Conservation (phyloP, 2,329 filamentous ascomycete genomes). For the Exophiala sp. region DNA sequence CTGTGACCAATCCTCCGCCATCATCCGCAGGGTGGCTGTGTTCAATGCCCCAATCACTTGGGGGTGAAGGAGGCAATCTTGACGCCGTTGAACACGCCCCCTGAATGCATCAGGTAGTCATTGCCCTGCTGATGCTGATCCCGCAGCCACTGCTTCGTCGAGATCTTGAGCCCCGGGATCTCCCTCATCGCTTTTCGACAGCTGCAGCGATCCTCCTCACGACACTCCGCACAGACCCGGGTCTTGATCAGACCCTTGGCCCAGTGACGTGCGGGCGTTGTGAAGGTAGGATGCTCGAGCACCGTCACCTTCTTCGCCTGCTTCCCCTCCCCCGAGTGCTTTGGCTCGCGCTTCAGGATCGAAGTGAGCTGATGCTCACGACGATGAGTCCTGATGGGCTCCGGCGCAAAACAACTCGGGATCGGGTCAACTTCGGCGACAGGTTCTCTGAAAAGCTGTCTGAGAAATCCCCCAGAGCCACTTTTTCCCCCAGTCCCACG, state of each 20-base stretch:
- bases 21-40: neutral
- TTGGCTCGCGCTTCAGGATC: conserved; percentile 18
- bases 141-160: conserved; percentile 10
- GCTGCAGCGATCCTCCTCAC: neutral
- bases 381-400: conserved; percentile 18
- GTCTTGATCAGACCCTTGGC: neutral
- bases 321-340: conserved; percentile 7
- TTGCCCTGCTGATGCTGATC: conserved; percentile 11
- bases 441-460: neutral
- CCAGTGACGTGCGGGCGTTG: conserved; percentile 5
- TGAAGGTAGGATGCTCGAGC: neutral
- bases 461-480: neutral
- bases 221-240: conserved; percentile 7
- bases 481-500: too few relatives aligned
- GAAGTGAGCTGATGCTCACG: conserved; percentile 5
- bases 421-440: conserved; percentile 5
- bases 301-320: conserved; percentile 14
- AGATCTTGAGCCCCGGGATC: neutral
- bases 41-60: neutral
- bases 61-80: neutral
- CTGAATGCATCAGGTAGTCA: conserved; percentile 15
- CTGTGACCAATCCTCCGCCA: neutral
- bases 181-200: conserved; percentile 1
- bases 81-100: conserved; percentile 6
- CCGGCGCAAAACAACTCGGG: conserved; percentile 11